Base-by-base conservation (phyloP, 768 basidiomycete species). In the Chalciporus sphaerocephalus region DNA sequence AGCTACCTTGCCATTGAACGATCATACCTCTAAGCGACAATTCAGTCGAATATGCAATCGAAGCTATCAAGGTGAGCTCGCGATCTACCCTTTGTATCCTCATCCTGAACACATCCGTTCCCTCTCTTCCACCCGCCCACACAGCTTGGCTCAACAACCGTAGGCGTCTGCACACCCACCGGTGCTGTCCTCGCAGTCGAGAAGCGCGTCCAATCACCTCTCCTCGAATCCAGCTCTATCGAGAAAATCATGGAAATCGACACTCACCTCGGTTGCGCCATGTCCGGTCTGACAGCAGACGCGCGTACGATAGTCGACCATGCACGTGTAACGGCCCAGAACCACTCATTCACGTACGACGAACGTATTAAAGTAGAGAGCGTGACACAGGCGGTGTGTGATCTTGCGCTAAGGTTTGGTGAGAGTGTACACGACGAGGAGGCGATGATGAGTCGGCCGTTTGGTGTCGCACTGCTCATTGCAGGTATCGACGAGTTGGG, bases 171-270 rank as follows among this genome's bases (percentile, higher is more conserved):
- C 60, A 97, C 96, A 24, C 77, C 84, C 30, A 76, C 89, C 56
- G 96, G 96, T 48, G 87, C 93, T 55, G 76, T 98, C 53, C 85
- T 99, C 47, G 96, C 82, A 44, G 92, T 98, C 54, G 96, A 99
- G 75, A 98, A 99, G 73, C 93, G 96, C 67, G 92, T 96, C 42
- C 93, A 96, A 68, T 97, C 94, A 0, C 90, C 93, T 9, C 79
- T 99, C 38, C 81, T 98, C 59, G 96, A 97, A 72, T 83, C 92
- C 32, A 87, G 80, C 52, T 94, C 93, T 44, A 93, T 99, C 61
- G 95, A 99, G 68, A 98, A 98, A 76, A 98, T 98, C 65, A 97
- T 99, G 95, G 96, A 99, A 73, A 98, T 99, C 59, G 96, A 98
- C 71, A 54, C 68, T 11, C 96, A 99, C 71, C 82, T 99, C 48